Evolutionary conservation across 306 rosid genomes (phyloP), one percentile per base, ranked within the genome.

Genomic region (Quercus wislizeni): DNA sequence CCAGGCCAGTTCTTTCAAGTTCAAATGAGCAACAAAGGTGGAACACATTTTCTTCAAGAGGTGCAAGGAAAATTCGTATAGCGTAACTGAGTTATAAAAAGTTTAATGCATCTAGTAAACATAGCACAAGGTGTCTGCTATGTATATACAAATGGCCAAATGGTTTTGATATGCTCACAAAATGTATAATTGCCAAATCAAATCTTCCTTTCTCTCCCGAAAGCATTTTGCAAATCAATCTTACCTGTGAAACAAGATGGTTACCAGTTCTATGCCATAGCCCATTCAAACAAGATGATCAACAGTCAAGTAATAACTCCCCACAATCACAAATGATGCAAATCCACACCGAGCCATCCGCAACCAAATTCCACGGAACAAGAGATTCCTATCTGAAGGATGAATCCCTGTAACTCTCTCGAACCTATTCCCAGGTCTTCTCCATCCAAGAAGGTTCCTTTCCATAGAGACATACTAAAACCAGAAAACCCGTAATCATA

Each of bases 271-370:
- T 82, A 54, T 54, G 82, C 75, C 58, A 46, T 20, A 61, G 21
- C 41, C 58, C 70, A 59, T 69, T 67, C 73, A 76, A 68, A 80
- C 83, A 79, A 92, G 87, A 77, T 33, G 83, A 83, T 94, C 90
- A 64, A 90, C 91, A 55, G 71, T 76, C 79, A 87, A 87, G 77
- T 88, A 92, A 82, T 92, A 94, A 80, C 91, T 81, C 78, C 94
- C 93, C 55, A 92, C 92, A 46, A 90, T 81, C 68, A 90, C 12
- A 54, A 90, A 88, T 3, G 99, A 94, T 27, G 93, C 91, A 65
- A 92, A 3, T 54, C 95, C 97, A 83, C 92, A 79, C 54, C 90
- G 87, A 79, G 97, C 89, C 92, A 94, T 87, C 83, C 97, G 91
- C 79, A 82, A 80, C 63, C 90, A 87, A 57, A 91, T 57, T 69